Base-by-base conservation (phyloP, 805 yeast species). In the Wickerhamiella spandovensis region DNA sequence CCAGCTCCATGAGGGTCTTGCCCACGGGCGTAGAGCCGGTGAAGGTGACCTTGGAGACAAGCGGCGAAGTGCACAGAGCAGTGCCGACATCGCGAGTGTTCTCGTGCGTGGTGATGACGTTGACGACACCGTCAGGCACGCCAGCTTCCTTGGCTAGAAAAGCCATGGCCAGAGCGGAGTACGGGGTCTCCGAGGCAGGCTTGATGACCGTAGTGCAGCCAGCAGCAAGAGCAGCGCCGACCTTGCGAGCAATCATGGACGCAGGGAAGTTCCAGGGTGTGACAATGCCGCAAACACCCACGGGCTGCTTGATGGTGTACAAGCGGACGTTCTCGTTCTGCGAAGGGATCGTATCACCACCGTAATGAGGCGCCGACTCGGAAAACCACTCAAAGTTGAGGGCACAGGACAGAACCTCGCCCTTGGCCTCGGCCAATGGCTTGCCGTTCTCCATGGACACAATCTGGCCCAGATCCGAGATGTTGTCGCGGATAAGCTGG, bases 311-410 rank as follows among this genome's bases (percentile, higher is more conserved):
- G 53, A 78, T 56, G 4, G 86, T 71, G 49, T 80, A 57, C 53
- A 83, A 78, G 53, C 81, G 71, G 45, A 63, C 60, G 23, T 67
- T 56, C 1, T 74, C 63, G 53, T 67, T 69, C 48, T 74, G 69
- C 2, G 86, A 75, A n/a, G 75, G 74, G 49, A 83, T 77, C 17
- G 73, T 67, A 54, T 79, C 81, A n/a, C 90, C 92, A 49, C 77
- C 68, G 24, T 76, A 64, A 57, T 87, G 73, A 39, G 87, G 84
- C 7, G 90, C 90, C 47, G 60, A 60, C 64, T 83, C 92, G 30
- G 94, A 73, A 62, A 79, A 89, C 96, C 97, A 89, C 61, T 86
- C 88, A 64, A 85, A 83, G 65, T 83, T 88, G 6, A 84, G 76
- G 1, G 86, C 82, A 9, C 83, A 81, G 57, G 80, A 79, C 47